These are phyloP conservation scores for Sarcodon aspratus DNA, from an alignment of 768 basidiomycete species.

Conservation along the genomic window DNA sequence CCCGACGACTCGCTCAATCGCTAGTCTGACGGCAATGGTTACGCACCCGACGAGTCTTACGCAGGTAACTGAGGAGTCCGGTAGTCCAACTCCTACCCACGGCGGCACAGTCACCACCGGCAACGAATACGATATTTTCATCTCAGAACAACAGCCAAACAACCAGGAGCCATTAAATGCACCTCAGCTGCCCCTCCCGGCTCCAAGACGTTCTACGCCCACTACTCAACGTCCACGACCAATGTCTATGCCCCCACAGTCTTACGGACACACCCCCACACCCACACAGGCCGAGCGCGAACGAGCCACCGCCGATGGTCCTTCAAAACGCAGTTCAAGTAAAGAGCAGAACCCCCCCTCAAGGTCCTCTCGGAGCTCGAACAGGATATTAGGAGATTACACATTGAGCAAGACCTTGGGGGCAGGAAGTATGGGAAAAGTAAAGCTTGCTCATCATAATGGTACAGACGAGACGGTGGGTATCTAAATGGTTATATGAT, in stretches of 20 bases:
- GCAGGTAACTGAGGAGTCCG: conserved; percentile 16
- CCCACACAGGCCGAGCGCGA: conserved; percentile 16
- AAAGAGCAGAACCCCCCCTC: conserved; percentile 9
- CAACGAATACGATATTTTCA: conserved; percentile 58
- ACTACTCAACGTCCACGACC: conserved; percentile 38
- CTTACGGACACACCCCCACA: conserved; percentile 22
- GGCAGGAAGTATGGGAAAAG: conserved; percentile 98
- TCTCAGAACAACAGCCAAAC: conserved; percentile 23
- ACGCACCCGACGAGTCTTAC: conserved; percentile 30
- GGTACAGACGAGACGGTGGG: conserved; percentile 86
- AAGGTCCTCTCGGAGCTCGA: conserved; percentile 19
- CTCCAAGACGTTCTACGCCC: conserved; percentile 12
- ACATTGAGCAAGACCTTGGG: conserved; percentile 94
- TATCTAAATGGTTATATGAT: neutral
- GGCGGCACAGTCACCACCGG: conserved; percentile 37
- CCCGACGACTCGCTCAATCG: neutral
- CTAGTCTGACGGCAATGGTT: conserved; percentile 18
- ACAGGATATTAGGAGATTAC: conserved; percentile 82
- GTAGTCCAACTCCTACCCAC: conserved; percentile 33
- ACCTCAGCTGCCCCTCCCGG: conserved; percentile 20
- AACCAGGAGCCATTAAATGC: conserved; percentile 18
- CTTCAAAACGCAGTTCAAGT: conserved; percentile 3
- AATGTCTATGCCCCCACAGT: conserved; percentile 67
- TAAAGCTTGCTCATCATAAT: conserved; percentile 89
- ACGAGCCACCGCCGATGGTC: conserved; percentile 12